Evolutionary conservation across 192 early-diverging fungal genomes (phyloP).

Genomic region (Podila minutissima): DNA sequence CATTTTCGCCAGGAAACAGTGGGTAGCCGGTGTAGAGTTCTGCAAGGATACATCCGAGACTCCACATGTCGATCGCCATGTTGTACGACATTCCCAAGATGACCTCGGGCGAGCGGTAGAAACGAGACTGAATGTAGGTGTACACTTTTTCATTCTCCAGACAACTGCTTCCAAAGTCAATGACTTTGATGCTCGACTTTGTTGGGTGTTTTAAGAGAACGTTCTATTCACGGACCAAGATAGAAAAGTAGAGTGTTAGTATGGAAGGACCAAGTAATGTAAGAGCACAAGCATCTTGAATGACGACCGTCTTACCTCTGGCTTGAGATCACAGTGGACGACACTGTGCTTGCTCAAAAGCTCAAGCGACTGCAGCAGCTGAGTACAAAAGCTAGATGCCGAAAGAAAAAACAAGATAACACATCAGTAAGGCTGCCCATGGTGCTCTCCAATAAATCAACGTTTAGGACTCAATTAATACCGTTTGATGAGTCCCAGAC

Average conservation of each 20-base stretch:
- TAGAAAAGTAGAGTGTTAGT: not conserved
- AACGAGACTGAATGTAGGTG: constrained; percentile 97
- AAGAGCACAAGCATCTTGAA: constrained; percentile 42
- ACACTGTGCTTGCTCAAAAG: constrained; percentile 79
- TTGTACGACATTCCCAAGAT: constrained; percentile 91
- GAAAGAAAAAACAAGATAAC: constrained; percentile 10
- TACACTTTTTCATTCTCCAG: constrained; percentile 94
- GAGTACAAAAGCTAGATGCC: constrained; percentile 73
- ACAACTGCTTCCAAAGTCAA: constrained; percentile 98
- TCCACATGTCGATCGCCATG: constrained; percentile 98
- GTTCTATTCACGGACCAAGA: constrained; percentile 61
- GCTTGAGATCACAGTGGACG: constrained; percentile 97
- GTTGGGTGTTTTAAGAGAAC: constrained; percentile 81
- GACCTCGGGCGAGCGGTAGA: constrained; percentile 98
- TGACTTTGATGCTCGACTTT: constrained; percentile 91
- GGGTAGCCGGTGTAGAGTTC: constrained; percentile 93
- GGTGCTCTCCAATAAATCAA: not conserved
- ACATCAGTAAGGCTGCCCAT: not conserved
- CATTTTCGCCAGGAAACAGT: constrained; percentile 97
- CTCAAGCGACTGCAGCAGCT: constrained; percentile 85
- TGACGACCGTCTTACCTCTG: constrained; percentile 69
- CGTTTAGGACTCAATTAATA: constrained; percentile 18
- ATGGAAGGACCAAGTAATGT: not conserved
- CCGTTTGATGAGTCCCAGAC: constrained; percentile 75
- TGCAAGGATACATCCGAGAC: constrained; percentile 93